Base-by-base conservation (phyloP, 768 basidiomycete species). In the Boletellus ananiceps region DNA sequence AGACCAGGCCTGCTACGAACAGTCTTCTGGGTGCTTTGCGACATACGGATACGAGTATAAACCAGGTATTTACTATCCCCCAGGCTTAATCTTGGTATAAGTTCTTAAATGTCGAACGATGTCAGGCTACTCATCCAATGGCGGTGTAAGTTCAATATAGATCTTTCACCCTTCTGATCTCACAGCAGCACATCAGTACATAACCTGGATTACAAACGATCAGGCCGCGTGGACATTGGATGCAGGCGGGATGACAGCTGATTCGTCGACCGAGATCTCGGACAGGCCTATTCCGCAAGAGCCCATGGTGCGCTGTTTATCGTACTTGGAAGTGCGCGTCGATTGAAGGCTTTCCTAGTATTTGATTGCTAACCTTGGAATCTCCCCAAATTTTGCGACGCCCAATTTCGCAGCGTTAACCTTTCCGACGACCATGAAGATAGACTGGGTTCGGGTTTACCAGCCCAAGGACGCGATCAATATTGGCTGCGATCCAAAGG, bases 401-500 rank as follows among this genome's bases (percentile, higher is more conserved):
- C 81, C 93, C 44, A 85, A 96, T 69, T 74, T 89, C 43, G 67
- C 77, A 15, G 73, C 85, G 50, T 71, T 95, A 18, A 71, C 69
- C 15, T 93, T 90, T 70, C 92, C 93, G 8, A 67, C 83, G 4
- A 71, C 61, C 3, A 84, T 96, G 88, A 74, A 71, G 41, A 73
- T 95, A 36, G 91, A 96, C 63, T 96, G 86, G 71, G 81, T 97
- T 47, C 81, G 94, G 19, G 88, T 98, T 8, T 98, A 96, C 67
- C 94, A 96, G 63, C 81, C 81, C 3, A 71, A 76, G 60, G 66
- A 80, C 53, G 63, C 75, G 27, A 74, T 81, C 49, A 94, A 93
- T 63, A 75, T 91, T 44, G 93, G 93, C 14, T 97, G 93, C 62
- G 84, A 88, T 62, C 93, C 93, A 12, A 61, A 69, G 39, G 77